Evolutionary conservation across 257 asterid genomes (phyloP), one percentile per base, ranked within the genome.

Genomic region (Gentiana straminea): DNA sequence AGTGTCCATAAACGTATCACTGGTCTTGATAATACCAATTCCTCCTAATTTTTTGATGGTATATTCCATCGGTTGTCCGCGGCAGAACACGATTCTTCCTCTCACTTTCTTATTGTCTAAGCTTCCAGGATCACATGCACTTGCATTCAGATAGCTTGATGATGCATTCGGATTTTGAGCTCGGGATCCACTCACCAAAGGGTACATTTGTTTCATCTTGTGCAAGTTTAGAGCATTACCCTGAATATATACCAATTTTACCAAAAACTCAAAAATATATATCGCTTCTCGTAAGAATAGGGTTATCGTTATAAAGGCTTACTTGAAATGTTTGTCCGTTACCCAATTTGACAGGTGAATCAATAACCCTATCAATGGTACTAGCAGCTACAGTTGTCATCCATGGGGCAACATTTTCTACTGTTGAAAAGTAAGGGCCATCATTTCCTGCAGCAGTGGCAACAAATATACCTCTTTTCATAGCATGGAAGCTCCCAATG

Each of bases 41-140:
- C 89, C 98, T 1, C 84, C 81, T 33, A 81, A 53, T 0, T 15
- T 33, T 4, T 49, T 35, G 8, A 90, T 52, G 13, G 4, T 1
- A 6, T 34, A 0, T 33, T 75, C 94, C 34, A 55, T 70, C 0
- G 34, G 35, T 0, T 7, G 6, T n/a, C 84, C 85, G 9, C 54
- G 62, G 63, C 98, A 90, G 47, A 50, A 70, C 12, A 90, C 73
- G 36, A 90, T 79, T n/a, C 55, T 81, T 34, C 96, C 96, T 55
- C 67, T 70, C 60, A 90, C 96, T 73, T 75, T 67, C 5, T 44
- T 64, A 57, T 10, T 32, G 38, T 54, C 62, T 55, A 90, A 36
- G n/a, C 73, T 64, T 33, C 67, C 79, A 0, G 0, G 0, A 7
- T 82, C 92, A 35, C 94, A 86, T 1, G 75, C 77, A 61, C 97